Percentiles rank a stretch among this genome's conserved stretches.
Conservation (phyloP, 768 basidiomycete genomes). For the Russula griseocarnosa region DNA sequence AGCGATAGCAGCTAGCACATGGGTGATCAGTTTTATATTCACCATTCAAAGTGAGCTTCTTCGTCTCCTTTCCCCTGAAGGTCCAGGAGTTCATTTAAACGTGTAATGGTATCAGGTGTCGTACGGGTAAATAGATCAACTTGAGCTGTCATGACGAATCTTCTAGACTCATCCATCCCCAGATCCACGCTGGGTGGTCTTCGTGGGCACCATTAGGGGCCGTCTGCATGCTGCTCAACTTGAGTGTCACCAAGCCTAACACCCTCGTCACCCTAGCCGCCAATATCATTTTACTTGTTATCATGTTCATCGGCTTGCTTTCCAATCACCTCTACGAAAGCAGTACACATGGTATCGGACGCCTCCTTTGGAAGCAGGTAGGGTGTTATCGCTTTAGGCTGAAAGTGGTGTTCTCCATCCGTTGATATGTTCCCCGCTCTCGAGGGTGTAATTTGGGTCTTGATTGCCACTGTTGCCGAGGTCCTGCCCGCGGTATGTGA, state of each 20-base stretch:
- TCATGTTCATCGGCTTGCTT: too few relatives aligned
- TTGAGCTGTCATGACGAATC: too few relatives aligned
- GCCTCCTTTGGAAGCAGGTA: conserved; percentile 4
- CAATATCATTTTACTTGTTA: too few relatives aligned
- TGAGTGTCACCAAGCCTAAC: too few relatives aligned
- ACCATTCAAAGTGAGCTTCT: not conserved
- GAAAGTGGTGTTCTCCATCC: not conserved
- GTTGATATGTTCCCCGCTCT: not conserved
- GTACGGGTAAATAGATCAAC: too few relatives aligned
- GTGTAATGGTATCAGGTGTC: too few relatives aligned
- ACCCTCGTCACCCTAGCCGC: too few relatives aligned
- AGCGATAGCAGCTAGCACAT: not conserved
- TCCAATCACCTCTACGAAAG: not conserved
- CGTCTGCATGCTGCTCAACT: too few relatives aligned
- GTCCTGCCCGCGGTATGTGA: not conserved
- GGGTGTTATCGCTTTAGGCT: not conserved
- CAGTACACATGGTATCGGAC: not conserved
- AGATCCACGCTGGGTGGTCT: too few relatives aligned
- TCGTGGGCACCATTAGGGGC: not conserved
- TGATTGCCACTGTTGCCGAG: not conserved
- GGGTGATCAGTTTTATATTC: not conserved
- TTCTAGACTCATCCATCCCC: too few relatives aligned
- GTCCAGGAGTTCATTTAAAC: too few relatives aligned
- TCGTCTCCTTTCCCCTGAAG: not conserved
- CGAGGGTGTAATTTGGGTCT: conserved; percentile 4